Evolutionary conservation across 768 basidiomycete genomes (phyloP).

Genomic region (Termitomyces sp.): DNA sequence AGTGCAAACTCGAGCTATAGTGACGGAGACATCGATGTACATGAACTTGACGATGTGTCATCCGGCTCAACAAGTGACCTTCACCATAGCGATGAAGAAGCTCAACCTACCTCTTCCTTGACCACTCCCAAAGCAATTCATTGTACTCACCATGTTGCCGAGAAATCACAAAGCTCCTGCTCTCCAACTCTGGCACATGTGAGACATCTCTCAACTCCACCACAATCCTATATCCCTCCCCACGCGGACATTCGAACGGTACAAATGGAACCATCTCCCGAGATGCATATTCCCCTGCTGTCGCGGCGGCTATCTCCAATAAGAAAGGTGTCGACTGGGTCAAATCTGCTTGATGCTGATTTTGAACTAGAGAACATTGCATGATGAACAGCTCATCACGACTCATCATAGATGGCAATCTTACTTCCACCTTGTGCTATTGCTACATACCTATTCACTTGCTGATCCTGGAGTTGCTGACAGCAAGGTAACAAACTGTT

Average conservation of each 20-base stretch:
- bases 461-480: no score
- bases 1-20: slow-evolving; percentile 40
- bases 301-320: not conserved
- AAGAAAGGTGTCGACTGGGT: not conserved
- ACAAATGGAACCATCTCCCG: slow-evolving; percentile 50
- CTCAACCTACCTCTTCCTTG: not conserved
- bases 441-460: not conserved
- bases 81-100: not conserved
- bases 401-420: not conserved
- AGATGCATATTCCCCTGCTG: slow-evolving; percentile 40
- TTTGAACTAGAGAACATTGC: slow-evolving; percentile 8
- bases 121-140: slow-evolving; percentile 13
- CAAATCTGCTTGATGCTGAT: slow-evolving; percentile 5
- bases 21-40: slow-evolving; percentile 29
- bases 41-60: slow-evolving; percentile 40
- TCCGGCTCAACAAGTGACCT: slow-evolving; percentile 7
- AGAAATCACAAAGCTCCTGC: not conserved
- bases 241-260: slow-evolving; percentile 37
- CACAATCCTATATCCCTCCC: slow-evolving; percentile 24
- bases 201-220: slow-evolving; percentile 29
- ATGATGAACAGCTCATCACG: not conserved
- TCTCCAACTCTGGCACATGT: slow-evolving; percentile 15
- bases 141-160: not conserved
- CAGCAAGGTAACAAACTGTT: not conserved
- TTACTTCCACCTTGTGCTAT: not conserved